Percentiles rank a stretch among this genome's conserved stretches.
phyloP scores from a whole-genome alignment of 2,329 filamentous ascomycete genomes.

The Pyricularia grisea region DNA sequence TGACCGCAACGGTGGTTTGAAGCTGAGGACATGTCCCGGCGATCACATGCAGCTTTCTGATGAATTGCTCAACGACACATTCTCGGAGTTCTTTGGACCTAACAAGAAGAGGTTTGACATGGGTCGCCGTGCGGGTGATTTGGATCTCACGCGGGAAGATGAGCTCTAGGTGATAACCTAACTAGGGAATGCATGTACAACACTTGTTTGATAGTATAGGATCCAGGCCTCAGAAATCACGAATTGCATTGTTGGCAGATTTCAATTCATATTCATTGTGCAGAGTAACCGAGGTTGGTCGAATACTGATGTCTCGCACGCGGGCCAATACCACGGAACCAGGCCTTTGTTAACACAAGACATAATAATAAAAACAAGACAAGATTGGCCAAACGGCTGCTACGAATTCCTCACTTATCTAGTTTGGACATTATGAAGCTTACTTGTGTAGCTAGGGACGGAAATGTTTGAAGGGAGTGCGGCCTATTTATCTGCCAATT shows the following conservation, averaged over 20 bases:
- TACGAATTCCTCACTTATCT: background rate
- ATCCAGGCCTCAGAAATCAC: background rate
- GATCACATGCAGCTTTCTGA: slow-evolving; percentile 75
- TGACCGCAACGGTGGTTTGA: slow-evolving; percentile 69
- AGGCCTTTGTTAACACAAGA: too few relatives aligned
- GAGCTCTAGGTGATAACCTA: slow-evolving; percentile 23
- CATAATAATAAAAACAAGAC: too few relatives aligned
- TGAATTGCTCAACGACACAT: slow-evolving; percentile 54
- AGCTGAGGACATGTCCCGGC: slow-evolving; percentile 64
- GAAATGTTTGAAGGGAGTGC: background rate
- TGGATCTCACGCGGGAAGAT: slow-evolving; percentile 14
- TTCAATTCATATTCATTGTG: background rate
- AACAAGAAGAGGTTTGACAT: slow-evolving; percentile 25
- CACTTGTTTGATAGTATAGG: background rate
- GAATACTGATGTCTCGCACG: too few relatives aligned
- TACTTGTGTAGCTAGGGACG: background rate
- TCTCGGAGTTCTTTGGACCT: slow-evolving; percentile 57
- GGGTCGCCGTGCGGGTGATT: slow-evolving; percentile 10
- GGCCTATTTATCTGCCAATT: too few relatives aligned
- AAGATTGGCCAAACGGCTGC: background rate
- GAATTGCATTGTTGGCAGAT: background rate
- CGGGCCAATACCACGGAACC: too few relatives aligned
- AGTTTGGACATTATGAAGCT: background rate
- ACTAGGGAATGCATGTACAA: background rate
- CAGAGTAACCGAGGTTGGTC: background rate